Evolutionary conservation across 345 rosid species (phyloP), one percentile per base, ranked within the genome.

Genomic region (Eucalyptus microcorys): DNA sequence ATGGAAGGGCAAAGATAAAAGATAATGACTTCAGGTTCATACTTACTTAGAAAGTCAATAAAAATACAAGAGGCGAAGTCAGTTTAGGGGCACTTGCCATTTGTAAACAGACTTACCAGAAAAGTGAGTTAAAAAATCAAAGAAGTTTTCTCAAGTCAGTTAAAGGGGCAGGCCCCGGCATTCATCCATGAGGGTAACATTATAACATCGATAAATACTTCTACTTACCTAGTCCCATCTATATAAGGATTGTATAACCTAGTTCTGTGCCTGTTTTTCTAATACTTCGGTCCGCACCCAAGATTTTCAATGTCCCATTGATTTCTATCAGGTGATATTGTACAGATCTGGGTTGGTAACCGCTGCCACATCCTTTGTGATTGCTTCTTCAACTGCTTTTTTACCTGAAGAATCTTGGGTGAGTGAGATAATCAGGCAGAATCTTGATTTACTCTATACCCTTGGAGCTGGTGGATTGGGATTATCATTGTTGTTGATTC

Each of bases 301-400:
- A 87, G 53, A 79, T 34, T 79, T 81, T 81, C 86, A 89, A 27
- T 57, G 24, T 48, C 85, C 43, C 47, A 87, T 88, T 87, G 85
- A 30, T 85, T 83, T 85, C 86, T 88, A 88, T 88, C 94, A 97
- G 99, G 99, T 97, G 91, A 79, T 97, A 90, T 91, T 95, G 42
- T 97, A 97, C 91, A 93, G 99, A 88, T 92, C 96, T 47, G 98
- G 99, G 45, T 86, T 97, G 64, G 98, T 97, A 16, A 97, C 98
- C 13, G 95, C 95, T 68, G 98, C 99, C 89, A 90, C 96, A 37
- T 94, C 99, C 5, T 95, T 96, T 89, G 96, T 96, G 42, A 92
- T 90, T n/a, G 99, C 97, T 80, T 95, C 98, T 86, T 95, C 99
- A 5, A 89, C 93, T 88, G 97, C 98, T 1, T 95, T 96, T 90